Percentiles rank a stretch among this genome's conserved stretches.
Conservation (phyloP, 1,284 basidiomycete genomes). For the Cryptococcus depauperatus region DNA sequence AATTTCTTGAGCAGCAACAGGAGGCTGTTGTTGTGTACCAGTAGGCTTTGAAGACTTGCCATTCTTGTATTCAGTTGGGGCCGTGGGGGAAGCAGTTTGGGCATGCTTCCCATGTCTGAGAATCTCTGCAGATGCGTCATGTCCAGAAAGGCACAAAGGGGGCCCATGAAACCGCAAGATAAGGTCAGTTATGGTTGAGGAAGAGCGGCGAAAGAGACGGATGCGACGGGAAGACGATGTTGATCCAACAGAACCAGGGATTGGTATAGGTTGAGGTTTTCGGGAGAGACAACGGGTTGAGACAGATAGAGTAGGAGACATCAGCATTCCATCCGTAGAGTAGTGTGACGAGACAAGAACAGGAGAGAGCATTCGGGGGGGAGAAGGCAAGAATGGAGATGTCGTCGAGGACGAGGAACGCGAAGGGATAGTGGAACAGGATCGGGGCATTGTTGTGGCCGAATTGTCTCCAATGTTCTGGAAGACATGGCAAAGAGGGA, state of each 20-base stretch:
- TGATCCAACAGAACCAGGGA: constrained; percentile 4
- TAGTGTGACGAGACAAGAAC: constrained; percentile 7
- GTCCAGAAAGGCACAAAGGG: constrained; percentile 12
- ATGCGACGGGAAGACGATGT: background rate
- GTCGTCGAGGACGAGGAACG: constrained; percentile 5
- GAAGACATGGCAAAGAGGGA: constrained; percentile 8
- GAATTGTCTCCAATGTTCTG: background rate
- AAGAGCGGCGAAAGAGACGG: background rate
- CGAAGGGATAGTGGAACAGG: no score
- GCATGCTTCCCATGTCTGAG: constrained; percentile 63
- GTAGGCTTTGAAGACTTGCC: constrained; percentile 10
- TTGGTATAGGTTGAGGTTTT: constrained; percentile 4
- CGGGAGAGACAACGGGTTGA: background rate
- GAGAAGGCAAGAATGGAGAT: constrained; percentile 14
- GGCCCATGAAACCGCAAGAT: background rate
- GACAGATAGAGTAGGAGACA: constrained; percentile 5
- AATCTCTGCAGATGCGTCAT: constrained; percentile 54
- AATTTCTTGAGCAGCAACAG: constrained; percentile 11
- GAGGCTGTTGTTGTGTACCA: constrained; percentile 18
- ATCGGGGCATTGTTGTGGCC: background rate
- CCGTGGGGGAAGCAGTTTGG: constrained; percentile 50
- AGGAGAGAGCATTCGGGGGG: constrained; percentile 14
- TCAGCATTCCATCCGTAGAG: constrained; percentile 10
- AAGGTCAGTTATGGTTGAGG: background rate
- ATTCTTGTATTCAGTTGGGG: constrained; percentile 24